Conservation (phyloP, 768 basidiomycete genomes). For the Coprinellus micaceus region DNA sequence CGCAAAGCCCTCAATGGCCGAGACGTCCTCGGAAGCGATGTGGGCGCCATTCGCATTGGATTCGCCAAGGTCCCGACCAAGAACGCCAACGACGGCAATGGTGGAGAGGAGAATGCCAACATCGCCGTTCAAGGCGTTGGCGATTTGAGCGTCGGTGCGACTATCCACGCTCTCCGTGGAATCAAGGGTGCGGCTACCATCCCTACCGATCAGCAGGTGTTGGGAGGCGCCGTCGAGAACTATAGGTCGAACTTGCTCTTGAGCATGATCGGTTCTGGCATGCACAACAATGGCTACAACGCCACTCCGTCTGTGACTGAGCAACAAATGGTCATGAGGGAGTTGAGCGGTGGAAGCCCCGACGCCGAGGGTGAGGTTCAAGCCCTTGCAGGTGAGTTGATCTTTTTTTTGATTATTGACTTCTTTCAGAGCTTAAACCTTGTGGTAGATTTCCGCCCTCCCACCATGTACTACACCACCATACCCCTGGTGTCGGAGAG, state of each 20-base stretch:
- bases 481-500: constrained; percentile 89
- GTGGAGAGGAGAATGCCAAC: constrained; percentile 58
- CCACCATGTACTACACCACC: constrained; percentile 93
- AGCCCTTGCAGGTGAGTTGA: constrained; percentile 75
- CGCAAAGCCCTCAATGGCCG: constrained; percentile 94
- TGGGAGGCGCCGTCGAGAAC: constrained; percentile 90
- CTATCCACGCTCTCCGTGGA: constrained; percentile 80
- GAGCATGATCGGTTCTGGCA: constrained; percentile 80
- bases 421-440: constrained; percentile 6
- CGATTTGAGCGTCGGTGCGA: constrained; percentile 81
- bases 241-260: constrained; percentile 89
- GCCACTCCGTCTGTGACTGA: constrained; percentile 71
- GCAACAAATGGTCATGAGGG: constrained; percentile 96
- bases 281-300: constrained; percentile 65
- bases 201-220: constrained; percentile 89
- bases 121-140: constrained; percentile 78
- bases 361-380: constrained; percentile 85
- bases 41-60: constrained; percentile 94
- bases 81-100: constrained; percentile 63
- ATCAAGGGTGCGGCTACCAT: constrained; percentile 92
- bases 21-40: constrained; percentile 93
- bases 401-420: neutral
- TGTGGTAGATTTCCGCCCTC: constrained; percentile 77
- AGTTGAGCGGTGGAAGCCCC: constrained; percentile 70
- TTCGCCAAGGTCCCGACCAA: constrained; percentile 96